Evolutionary conservation across 495 filamentous ascomycete genomes (phyloP).

Genomic region (Penicillium flavigenum): DNA sequence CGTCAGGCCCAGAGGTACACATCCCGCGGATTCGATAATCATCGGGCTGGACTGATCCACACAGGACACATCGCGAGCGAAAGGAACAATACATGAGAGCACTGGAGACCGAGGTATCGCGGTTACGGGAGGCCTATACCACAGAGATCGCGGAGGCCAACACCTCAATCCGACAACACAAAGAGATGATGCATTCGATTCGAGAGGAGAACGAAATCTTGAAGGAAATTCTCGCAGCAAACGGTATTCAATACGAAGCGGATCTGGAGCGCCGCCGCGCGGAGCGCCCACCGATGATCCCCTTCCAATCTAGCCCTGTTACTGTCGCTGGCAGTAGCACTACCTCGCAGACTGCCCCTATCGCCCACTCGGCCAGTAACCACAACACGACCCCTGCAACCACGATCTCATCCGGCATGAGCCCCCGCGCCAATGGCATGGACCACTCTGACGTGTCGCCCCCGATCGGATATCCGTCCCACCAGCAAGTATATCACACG

Average conservation of each 20-base stretch:
- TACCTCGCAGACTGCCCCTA: slow-evolving; percentile 33
- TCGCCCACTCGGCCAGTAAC: slow-evolving; percentile 28
- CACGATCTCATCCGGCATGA: slow-evolving; percentile 36
- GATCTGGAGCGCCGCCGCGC: slow-evolving; percentile 42
- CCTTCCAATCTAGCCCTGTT: slow-evolving; percentile 36
- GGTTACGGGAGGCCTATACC: slow-evolving; percentile 54
- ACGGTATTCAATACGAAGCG: slow-evolving; percentile 62
- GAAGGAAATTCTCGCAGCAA: slow-evolving; percentile 67
- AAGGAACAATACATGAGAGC: slow-evolving; percentile 94
- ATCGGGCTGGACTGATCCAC: slow-evolving; percentile 12
- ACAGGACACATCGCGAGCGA: slow-evolving; percentile 88
- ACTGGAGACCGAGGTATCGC: slow-evolving; percentile 86
- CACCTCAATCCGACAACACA: slow-evolving; percentile 41
- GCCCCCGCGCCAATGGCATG: slow-evolving; percentile 35
- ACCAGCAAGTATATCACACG: slow-evolving; percentile 34
- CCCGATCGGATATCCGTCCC: slow-evolving; percentile 32
- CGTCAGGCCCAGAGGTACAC: slow-evolving; percentile 88
- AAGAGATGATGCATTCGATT: slow-evolving; percentile 39
- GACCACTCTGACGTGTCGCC: slow-evolving; percentile 40
- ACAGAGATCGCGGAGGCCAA: slow-evolving; percentile 43
- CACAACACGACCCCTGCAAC: slow-evolving; percentile 42
- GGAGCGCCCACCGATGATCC: slow-evolving; percentile 29
- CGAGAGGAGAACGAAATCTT: slow-evolving; percentile 70
- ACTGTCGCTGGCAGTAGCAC: slow-evolving; percentile 31
- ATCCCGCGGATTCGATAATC: neutral